Evolutionary conservation across 257 asterid species (phyloP).

Genomic region (Leonotis leonurus): DNA sequence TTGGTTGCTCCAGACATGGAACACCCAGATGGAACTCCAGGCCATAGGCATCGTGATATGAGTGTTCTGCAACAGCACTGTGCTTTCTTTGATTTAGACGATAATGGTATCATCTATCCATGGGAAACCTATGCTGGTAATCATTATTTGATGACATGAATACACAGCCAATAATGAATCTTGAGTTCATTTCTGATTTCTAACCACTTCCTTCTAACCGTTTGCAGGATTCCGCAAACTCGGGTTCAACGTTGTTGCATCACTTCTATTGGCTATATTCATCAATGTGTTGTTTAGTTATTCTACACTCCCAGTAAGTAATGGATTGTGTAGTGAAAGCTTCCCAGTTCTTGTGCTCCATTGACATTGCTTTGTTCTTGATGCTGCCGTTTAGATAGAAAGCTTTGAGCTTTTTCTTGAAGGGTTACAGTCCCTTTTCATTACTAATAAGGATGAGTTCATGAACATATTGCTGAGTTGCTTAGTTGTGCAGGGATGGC

Average conservation of each 20-base stretch:
- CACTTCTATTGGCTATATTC: slow-evolving; percentile 32
- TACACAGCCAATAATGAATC: neutral
- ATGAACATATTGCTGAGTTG: neutral
- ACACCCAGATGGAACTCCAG: too few relatives aligned
- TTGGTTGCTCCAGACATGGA: too few relatives aligned
- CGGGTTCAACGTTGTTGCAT: slow-evolving; percentile 51
- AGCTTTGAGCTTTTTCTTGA: too few relatives aligned
- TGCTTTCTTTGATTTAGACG: too few relatives aligned
- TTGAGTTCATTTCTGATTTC: neutral
- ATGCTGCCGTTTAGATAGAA: too few relatives aligned
- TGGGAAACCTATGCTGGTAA: too few relatives aligned
- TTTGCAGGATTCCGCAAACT: slow-evolving; percentile 43
- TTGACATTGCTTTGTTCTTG: too few relatives aligned
- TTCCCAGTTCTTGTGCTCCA: neutral
- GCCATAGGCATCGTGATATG: too few relatives aligned
- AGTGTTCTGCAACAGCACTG: too few relatives aligned
- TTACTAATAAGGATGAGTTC: neutral
- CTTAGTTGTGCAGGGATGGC: slow-evolving; percentile 48
- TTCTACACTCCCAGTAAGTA: slow-evolving; percentile 60
- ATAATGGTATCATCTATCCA: too few relatives aligned
- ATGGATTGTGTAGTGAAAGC: neutral
- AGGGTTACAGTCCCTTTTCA: too few relatives aligned
- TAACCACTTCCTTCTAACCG: neutral
- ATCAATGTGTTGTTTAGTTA: slow-evolving; percentile 51
- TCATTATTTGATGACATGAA: too few relatives aligned